Evolutionary conservation across 2,329 filamentous ascomycete genomes (phyloP).

Genomic region (Sclerotinia glacialis): DNA sequence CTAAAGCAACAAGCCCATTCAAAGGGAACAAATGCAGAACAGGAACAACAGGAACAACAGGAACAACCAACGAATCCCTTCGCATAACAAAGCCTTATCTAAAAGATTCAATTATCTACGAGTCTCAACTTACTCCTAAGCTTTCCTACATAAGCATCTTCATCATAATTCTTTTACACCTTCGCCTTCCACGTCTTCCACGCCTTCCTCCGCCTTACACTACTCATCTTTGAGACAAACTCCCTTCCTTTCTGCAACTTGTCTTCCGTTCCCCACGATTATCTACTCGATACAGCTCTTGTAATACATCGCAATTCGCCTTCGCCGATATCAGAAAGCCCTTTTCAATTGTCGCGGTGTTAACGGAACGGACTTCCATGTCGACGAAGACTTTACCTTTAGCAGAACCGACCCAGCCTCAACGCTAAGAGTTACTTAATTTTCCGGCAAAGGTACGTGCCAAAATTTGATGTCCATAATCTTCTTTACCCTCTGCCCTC

Average conservation of each 20-base stretch:
- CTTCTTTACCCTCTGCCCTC: not conserved
- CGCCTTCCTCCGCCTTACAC: not conserved
- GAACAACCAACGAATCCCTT: not conserved
- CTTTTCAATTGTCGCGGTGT: conserved; percentile 10
- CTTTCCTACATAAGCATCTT: not conserved
- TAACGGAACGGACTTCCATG: not conserved
- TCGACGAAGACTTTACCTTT: conserved; percentile 11
- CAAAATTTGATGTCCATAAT: not conserved
- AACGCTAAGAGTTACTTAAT: not conserved
- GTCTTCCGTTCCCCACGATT: not conserved
- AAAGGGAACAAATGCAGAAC: conserved; percentile 1
- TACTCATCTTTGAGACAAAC: not conserved
- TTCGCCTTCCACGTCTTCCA: not conserved
- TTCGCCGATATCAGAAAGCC: not conserved
- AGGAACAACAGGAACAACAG: not conserved
- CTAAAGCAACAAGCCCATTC: conserved; percentile 9
- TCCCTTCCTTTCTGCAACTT: not conserved
- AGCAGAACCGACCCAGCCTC: conserved; percentile 7
- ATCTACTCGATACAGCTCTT: not conserved
- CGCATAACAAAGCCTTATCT: not conserved
- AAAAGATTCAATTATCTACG: not conserved
- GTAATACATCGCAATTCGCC: not conserved
- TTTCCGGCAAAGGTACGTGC: conserved; percentile 6
- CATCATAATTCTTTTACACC: not conserved
- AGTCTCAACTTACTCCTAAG: not conserved